Base-by-base conservation (phyloP, 768 basidiomycete species). In the Suillus decipiens region DNA sequence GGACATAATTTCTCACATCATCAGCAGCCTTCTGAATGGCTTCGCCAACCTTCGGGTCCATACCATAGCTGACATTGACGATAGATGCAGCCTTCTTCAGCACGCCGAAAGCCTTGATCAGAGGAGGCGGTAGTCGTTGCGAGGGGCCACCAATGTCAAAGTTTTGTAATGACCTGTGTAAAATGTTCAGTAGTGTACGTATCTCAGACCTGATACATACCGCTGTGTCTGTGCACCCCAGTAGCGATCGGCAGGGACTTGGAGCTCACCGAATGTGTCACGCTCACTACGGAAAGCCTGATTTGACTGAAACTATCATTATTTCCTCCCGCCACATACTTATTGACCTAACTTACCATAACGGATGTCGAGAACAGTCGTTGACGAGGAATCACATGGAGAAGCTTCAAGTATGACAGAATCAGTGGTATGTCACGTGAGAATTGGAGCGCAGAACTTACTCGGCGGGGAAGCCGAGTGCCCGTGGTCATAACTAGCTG, bases 141-240 rank as follows among this genome's bases (percentile, higher is more conserved):
- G 93, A 81, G 22, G 92, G 89, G 22, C 97, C 97, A 63, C 97
- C 97, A 69, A 99, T 99, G 73, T 99, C 96, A 69, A 99, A 99
- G 77, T 99, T 99, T 77, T 96, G 92, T 65, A 99, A 81, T 22
- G 95, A 96, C 51, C 94, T 93, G 34, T 2, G 39, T 39, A 19
- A 56, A 8, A 9, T 59, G 56, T 56, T 76, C 58, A 71, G 67
- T 3, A n/a, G 34, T 50, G 19, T 53, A 12, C 28, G 34, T 19
- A 41, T 37, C 3, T 8, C 11, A 17, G 48, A 9, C 31, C 7
- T 42, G 3, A 34, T 9, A 72, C 78, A 28, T 68, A 90, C 92
- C 97, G 84, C 73, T 99, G 96, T 15, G 97, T 99, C 78, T 99
- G 97, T 19, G 96, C 96, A 64, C 97, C 97, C 95, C 96, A 99